Evolutionary conservation across 2,329 filamentous ascomycete genomes (phyloP).

Genomic region (Aphanocladium album): DNA sequence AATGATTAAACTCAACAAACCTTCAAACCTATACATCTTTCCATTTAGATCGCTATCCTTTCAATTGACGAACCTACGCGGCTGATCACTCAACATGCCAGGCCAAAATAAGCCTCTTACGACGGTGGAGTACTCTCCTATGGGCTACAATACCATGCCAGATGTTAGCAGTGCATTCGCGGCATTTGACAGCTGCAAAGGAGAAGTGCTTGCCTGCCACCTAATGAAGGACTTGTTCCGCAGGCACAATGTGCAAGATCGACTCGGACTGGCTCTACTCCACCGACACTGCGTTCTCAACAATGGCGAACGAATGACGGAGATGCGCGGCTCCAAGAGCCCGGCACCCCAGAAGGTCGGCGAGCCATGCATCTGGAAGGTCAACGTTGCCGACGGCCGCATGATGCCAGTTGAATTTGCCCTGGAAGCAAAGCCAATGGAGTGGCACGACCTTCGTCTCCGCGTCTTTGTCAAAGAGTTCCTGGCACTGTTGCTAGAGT

Average conservation of each 20-base stretch:
- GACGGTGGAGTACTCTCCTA: too few species aligned
- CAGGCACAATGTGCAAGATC: not conserved
- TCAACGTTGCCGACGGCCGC: constrained; percentile 5
- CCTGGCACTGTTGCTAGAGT: not conserved
- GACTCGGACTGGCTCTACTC: constrained; percentile 2
- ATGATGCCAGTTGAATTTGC: constrained; percentile 9
- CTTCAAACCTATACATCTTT: too few species aligned
- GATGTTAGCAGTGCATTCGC: not conserved
- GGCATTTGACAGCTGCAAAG: not conserved
- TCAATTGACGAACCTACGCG: too few species aligned
- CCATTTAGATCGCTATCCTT: too few species aligned
- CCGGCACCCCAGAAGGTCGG: not conserved
- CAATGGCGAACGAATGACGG: constrained; percentile 7
- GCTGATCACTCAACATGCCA: too few species aligned
- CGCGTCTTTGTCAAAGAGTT: constrained; percentile 7
- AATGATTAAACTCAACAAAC: too few species aligned
- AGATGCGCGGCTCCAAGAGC: not conserved
- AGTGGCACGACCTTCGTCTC: constrained; percentile 1
- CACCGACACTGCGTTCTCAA: constrained; percentile 1
- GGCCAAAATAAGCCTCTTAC: too few species aligned
- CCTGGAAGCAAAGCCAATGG: not conserved
- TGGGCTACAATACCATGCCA: constrained; percentile 7
- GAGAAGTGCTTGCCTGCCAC: not conserved
- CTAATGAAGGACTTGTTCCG: constrained; percentile 8
- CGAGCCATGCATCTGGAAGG: constrained; percentile 1